Evolutionary conservation across 2,329 filamentous ascomycete species (phyloP).

Genomic region (Fusarium secorum): DNA sequence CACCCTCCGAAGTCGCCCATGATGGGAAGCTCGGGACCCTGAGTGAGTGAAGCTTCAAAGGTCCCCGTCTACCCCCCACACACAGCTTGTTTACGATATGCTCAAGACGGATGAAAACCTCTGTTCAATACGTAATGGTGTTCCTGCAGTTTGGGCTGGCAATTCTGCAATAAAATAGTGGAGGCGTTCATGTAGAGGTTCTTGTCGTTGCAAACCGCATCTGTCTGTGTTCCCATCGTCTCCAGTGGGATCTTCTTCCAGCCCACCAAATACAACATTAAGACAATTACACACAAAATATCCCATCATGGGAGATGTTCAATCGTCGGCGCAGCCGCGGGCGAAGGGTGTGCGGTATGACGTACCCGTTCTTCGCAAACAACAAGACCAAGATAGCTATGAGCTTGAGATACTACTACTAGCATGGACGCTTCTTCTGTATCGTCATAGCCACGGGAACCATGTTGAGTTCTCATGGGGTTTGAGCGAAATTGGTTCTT

Average conservation of each 20-base stretch:
- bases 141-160: constrained; percentile 14
- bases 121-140: constrained; percentile 36
- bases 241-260: background rate
- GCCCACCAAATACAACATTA: background rate
- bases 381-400: constrained; percentile 8
- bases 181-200: constrained; percentile 31
- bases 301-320: constrained; percentile 23
- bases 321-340: constrained; percentile 7
- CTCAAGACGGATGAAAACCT: background rate
- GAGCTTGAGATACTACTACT: constrained; percentile 33
- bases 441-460: constrained; percentile 37
- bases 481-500: constrained; percentile 20
- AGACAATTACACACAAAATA: background rate
- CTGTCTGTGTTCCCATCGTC: constrained; percentile 15
- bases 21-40: constrained; percentile 6
- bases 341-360: constrained; percentile 30
- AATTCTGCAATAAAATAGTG: constrained; percentile 28
- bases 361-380: constrained; percentile 28
- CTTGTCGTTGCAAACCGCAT: constrained; percentile 3
- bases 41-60: constrained; percentile 7
- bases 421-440: constrained; percentile 38
- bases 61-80: constrained; percentile 23
- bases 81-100: constrained; percentile 6
- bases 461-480: constrained; percentile 38
- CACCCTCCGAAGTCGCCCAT: constrained; percentile 32